phyloP scores from a whole-genome alignment of 2,329 filamentous ascomycete species.

The Hymenoscyphus fraxineus region DNA sequence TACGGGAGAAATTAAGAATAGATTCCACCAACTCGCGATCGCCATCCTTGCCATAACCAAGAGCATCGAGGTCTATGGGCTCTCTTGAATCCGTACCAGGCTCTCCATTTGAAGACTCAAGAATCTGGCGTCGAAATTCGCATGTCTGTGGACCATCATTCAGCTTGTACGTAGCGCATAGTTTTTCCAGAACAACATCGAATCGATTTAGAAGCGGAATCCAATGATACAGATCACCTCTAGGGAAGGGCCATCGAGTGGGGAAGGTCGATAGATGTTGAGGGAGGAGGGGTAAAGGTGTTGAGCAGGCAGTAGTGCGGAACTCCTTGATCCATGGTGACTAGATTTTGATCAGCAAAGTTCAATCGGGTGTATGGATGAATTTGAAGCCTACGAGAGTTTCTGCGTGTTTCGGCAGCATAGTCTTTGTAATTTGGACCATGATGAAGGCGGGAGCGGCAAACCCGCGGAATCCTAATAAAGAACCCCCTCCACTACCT shows the following conservation, averaged over 20 bases:
- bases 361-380: conserved; percentile 2
- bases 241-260: conserved; percentile 87
- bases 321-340: conserved; percentile 85
- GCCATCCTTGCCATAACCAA: conserved; percentile 69
- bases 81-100: conserved; percentile 44
- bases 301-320: conserved; percentile 64
- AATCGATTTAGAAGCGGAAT: conserved; percentile 91
- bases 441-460: conserved; percentile 58
- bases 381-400: conserved; percentile 52
- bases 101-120: conserved; percentile 48
- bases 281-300: conserved; percentile 73
- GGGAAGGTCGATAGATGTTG: conserved; percentile 76
- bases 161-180: conserved; percentile 76
- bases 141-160: conserved; percentile 74
- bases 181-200: conserved; percentile 79
- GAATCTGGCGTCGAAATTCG: conserved; percentile 65
- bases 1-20: conserved; percentile 78
- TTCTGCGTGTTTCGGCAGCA: conserved; percentile 65
- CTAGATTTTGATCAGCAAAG: conserved; percentile 43
- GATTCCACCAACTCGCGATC: conserved; percentile 77
- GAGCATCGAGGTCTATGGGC: conserved; percentile 45
- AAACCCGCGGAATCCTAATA: conserved; percentile 45
- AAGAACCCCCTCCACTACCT: conserved; percentile 50
- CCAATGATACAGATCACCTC: conserved; percentile 97
- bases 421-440: conserved; percentile 65